Conservation (phyloP, 208 protist genomes). For the Leishmania amazonensis region DNA sequence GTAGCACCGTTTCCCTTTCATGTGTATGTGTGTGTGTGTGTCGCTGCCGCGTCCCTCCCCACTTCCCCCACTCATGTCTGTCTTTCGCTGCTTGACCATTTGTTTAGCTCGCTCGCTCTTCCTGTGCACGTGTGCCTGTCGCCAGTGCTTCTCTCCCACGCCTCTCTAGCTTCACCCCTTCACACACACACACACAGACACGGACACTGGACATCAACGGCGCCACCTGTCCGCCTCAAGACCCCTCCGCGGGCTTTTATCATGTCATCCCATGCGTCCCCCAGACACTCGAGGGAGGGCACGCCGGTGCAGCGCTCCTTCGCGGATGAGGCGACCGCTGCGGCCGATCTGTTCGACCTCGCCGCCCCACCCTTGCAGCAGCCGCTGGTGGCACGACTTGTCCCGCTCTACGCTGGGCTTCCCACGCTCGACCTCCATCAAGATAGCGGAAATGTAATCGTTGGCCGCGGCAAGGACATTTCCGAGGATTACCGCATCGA, state of each 20-base stretch:
- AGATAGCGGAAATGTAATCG: constrained; percentile 39
- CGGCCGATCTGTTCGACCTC: constrained; percentile 78
- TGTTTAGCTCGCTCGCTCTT: background rate
- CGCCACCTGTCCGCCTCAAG: background rate
- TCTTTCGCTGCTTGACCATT: background rate
- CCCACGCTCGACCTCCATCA: constrained; percentile 40
- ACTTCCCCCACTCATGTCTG: background rate
- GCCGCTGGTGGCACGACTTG: constrained; percentile 73
- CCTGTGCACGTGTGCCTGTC: background rate
- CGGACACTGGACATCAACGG: background rate
- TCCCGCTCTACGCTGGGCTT: constrained; percentile 37
- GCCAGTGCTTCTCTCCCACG: background rate
- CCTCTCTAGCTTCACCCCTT: background rate
- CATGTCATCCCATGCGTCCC: background rate
- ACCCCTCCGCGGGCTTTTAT: background rate
- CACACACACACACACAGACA: constrained; percentile 11
- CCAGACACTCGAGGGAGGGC: background rate
- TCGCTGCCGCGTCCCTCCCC: background rate
- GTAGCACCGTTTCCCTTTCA: background rate
- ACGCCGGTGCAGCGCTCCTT: constrained; percentile 19
- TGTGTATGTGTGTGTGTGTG: background rate
- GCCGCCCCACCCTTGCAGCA: constrained; percentile 66
- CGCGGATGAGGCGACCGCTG: constrained; percentile 22
- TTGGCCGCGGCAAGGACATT: constrained; percentile 82
- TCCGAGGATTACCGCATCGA: constrained; percentile 58